A percentile compares a stretch with the other conserved stretches of the same genome.
Conservation (phyloP, 2,329 filamentous ascomycete genomes). For the Lecanosticta acicola region DNA sequence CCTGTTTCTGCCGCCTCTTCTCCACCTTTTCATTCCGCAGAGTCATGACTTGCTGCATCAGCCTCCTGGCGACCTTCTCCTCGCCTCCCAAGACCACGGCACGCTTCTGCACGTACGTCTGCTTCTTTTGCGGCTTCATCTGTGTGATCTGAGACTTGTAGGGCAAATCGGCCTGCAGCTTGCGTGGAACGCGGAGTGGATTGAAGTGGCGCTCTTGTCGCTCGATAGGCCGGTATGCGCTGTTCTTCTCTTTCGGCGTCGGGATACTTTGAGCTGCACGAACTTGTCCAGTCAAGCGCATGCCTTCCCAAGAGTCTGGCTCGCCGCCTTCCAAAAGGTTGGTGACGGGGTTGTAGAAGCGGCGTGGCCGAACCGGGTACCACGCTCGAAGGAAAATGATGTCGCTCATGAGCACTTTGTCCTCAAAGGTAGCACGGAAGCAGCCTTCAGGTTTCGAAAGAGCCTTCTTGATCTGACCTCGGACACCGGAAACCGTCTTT, state of each 20-base stretch:
- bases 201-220: slow-evolving; percentile 48
- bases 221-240: slow-evolving; percentile 66
- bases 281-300: slow-evolving; percentile 91
- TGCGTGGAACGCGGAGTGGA: slow-evolving; percentile 66
- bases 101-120: slow-evolving; percentile 91
- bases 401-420: slow-evolving; percentile 95
- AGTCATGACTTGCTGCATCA: slow-evolving; percentile 90
- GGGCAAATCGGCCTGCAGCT: slow-evolving; percentile 75
- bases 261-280: slow-evolving; percentile 68
- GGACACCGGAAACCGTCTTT: slow-evolving; percentile 89
- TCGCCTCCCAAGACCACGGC: slow-evolving; percentile 77
- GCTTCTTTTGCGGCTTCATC: slow-evolving; percentile 71
- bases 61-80: slow-evolving; percentile 78
- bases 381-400: slow-evolving; percentile 94
- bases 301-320: slow-evolving; percentile 65
- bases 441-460: slow-evolving; percentile 89
- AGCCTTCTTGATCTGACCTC: slow-evolving; percentile 95
- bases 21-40: slow-evolving; percentile 85
- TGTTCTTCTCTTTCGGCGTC: slow-evolving; percentile 77
- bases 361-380: slow-evolving; percentile 91
- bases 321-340: slow-evolving; percentile 66
- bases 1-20: slow-evolving; percentile 78
- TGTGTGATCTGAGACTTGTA: slow-evolving; percentile 86
- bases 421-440: slow-evolving; percentile 95
- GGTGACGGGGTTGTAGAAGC: slow-evolving; percentile 94